Evolutionary conservation across 352 stramenopile genomes (phyloP), one percentile per base, ranked within the genome.

Genomic region (Globisporangium orthogonon): DNA sequence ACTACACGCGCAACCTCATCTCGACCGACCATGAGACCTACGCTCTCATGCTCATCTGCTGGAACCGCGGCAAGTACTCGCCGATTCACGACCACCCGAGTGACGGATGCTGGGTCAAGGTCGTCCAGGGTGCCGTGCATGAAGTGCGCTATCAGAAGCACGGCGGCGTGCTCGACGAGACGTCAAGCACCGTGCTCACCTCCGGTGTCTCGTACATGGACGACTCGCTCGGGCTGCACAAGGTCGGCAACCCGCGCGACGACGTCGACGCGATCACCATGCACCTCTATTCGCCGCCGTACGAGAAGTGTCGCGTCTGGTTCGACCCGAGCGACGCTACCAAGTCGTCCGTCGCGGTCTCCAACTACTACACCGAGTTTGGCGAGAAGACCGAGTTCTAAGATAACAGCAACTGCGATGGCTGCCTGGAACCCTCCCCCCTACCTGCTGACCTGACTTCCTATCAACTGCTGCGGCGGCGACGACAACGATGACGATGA

Each of bases 1-100:
- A 95, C 54, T 98, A 98, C 69, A 98, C 91, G n/a, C 73, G 94
- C 59, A 98, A 98, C 67, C 73, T 98, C 46, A 90, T 98, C 54
- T 85, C 89, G 10, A 97, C 91, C 3, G 91, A 98, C 65, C 69
- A 94, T 63, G 70, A 94, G 73, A 92, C 76, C 11, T 98, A 96
- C 65, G 94, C 93, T n/a, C 80, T 98, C 46, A 83, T 98, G 62
- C 61, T 98, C 40, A 57, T 98, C 30, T 98, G 93, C 74, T 98
- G 92, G 92, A 97, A 94, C 73, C 73, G 82, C 18, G 75, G 68
- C 50, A 77, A 78, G 71, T 79, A 77, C 67, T 73, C 76, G 31
- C 85, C 82, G 17, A 92, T 96, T 68, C 87, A 96, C 70, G 85
- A 96, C 71, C 87, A 96, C 63, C 86, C 80, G 43, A 89, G 83